These are phyloP conservation scores for Ceratobasidium sp. DNA, from an alignment of 1,284 basidiomycete species.

Conservation along the genomic window DNA sequence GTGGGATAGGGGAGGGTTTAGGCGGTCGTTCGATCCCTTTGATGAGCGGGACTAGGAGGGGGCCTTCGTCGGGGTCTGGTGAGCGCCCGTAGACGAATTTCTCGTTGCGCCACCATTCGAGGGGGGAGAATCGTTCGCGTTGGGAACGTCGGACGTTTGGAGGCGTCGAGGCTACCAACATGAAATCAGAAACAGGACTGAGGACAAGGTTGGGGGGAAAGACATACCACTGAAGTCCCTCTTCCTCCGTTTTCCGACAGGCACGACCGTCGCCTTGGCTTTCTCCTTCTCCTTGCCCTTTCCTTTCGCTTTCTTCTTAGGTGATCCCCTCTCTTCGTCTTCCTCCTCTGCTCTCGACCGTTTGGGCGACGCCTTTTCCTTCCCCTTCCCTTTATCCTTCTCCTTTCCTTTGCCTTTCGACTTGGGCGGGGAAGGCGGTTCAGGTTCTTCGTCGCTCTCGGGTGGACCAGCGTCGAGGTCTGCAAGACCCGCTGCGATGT, in stretches of 20 bases:
- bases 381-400: not conserved
- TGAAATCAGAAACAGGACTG: not conserved
- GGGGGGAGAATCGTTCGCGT: slow-evolving; percentile 79
- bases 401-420: slow-evolving; percentile 19
- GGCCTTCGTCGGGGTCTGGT: slow-evolving; percentile 66
- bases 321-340: not conserved
- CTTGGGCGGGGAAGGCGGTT: slow-evolving; percentile 20
- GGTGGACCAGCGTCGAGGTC: slow-evolving; percentile 22
- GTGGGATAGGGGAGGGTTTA: slow-evolving; percentile 71
- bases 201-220: not conserved
- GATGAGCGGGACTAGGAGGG: slow-evolving; percentile 80
- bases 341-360: slow-evolving; percentile 18
- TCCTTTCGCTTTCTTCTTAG: slow-evolving; percentile 5
- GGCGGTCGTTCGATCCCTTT: slow-evolving; percentile 86
- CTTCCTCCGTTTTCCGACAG: slow-evolving; percentile 37
- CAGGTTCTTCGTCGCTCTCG: slow-evolving; percentile 6
- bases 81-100: slow-evolving; percentile 82
- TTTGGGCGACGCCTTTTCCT: not conserved
- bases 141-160: slow-evolving; percentile 76
- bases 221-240: slow-evolving; percentile 35
- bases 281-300: not conserved
- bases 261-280: slow-evolving; percentile 3
- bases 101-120: slow-evolving; percentile 96
- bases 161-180: not conserved
- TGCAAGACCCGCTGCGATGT: slow-evolving; percentile 45